phyloP scores from a whole-genome alignment of 1,284 basidiomycete genomes.

The Cerrena zonata region DNA sequence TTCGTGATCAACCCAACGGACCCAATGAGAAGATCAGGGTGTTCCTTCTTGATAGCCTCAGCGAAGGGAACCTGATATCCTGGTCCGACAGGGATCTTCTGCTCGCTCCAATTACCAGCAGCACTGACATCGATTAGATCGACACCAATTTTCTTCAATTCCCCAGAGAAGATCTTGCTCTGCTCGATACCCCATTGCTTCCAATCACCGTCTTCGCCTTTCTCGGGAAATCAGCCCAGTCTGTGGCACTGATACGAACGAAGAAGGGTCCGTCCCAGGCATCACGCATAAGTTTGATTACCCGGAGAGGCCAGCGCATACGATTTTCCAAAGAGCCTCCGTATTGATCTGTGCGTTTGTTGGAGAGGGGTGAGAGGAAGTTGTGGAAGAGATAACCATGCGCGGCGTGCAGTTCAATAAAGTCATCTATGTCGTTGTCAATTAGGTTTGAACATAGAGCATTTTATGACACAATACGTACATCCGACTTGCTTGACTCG shows the following conservation, averaged over 20 bases:
- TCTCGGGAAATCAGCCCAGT: slow-evolving; percentile 74
- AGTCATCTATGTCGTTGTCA: slow-evolving; percentile 58
- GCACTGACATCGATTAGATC: slow-evolving; percentile 70
- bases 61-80: slow-evolving; percentile 75
- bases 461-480: too few relatives aligned
- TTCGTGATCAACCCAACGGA: slow-evolving; percentile 74
- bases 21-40: slow-evolving; percentile 52
- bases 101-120: slow-evolving; percentile 62
- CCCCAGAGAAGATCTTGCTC: slow-evolving; percentile 52
- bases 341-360: slow-evolving; percentile 63
- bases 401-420: slow-evolving; percentile 73
- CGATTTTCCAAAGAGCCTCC: slow-evolving; percentile 76
- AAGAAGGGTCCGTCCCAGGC: slow-evolving; percentile 72
- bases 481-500: slow-evolving; percentile 61
- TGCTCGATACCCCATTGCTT: slow-evolving; percentile 76
- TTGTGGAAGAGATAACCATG: slow-evolving; percentile 64
- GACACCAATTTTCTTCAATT: slow-evolving; percentile 57
- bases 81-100: slow-evolving; percentile 53
- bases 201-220: slow-evolving; percentile 51
- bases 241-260: slow-evolving; percentile 67
- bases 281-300: slow-evolving; percentile 48
- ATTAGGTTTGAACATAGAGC: not conserved
- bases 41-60: slow-evolving; percentile 58
- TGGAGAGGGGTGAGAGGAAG: slow-evolving; percentile 70
- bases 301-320: slow-evolving; percentile 58